These are phyloP conservation scores for Suhomyces kunorum DNA, from an alignment of 1,139 yeast species.

Conservation along the genomic window DNA sequence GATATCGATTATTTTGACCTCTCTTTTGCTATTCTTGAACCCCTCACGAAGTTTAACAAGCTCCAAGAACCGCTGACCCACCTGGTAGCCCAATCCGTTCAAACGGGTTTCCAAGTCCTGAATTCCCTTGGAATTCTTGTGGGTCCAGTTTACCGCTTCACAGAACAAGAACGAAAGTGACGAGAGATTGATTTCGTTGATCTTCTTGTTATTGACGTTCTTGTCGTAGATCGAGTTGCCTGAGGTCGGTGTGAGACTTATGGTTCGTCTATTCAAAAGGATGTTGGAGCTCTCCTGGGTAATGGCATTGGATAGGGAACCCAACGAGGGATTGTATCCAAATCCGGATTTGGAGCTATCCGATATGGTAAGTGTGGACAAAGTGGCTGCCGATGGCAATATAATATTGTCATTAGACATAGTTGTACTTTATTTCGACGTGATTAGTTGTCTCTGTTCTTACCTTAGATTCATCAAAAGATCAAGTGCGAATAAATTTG, in stretches of 20 bases:
- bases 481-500: no score
- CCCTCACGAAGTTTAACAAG: constrained; percentile 53
- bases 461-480: no score
- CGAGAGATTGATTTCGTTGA: constrained; percentile 65
- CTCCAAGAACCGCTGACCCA: constrained; percentile 49
- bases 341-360: constrained; percentile 40
- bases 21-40: constrained; percentile 65
- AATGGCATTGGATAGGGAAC: constrained; percentile 43
- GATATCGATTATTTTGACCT: constrained; percentile 70
- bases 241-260: constrained; percentile 36
- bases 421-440: background rate
- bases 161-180: constrained; percentile 70
- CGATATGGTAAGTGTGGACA: constrained; percentile 38
- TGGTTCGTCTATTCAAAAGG: constrained; percentile 36
- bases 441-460: background rate
- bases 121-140: constrained; percentile 64
- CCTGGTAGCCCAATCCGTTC: constrained; percentile 74
- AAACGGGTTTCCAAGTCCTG: constrained; percentile 76
- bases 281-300: constrained; percentile 38
- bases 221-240: constrained; percentile 61
- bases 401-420: constrained; percentile 42
- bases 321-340: constrained; percentile 49
- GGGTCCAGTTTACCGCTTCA: constrained; percentile 70
- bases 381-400: constrained; percentile 40
- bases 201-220: constrained; percentile 58